Evolutionary conservation across 129 eudicot genomes (phyloP).

Genomic region (Helianthus tuberosus): DNA sequence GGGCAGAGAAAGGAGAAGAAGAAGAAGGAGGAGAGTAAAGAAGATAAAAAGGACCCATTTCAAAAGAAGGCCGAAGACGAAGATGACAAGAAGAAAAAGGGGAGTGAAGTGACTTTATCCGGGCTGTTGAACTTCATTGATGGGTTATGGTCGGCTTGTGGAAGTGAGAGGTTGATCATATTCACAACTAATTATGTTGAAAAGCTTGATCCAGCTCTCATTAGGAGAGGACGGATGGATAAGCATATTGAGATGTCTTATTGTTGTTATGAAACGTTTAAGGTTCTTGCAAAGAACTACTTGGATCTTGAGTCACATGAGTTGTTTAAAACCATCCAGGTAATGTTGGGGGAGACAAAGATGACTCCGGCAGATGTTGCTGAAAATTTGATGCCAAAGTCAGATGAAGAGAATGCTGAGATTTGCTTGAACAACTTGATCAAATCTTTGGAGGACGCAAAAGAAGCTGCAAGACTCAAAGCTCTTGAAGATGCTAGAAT

Average conservation of each 20-base stretch:
- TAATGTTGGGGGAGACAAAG: conserved; percentile 41
- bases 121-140: conserved; percentile 56
- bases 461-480: conserved; percentile 43
- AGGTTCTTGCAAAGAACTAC: conserved; percentile 53
- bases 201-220: conserved; percentile 68
- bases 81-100: conserved; percentile 30
- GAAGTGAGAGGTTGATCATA: conserved; percentile 52
- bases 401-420: conserved; percentile 42
- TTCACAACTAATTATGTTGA: conserved; percentile 57
- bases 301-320: conserved; percentile 42
- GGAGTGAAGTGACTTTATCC: conserved; percentile 49
- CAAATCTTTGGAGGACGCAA: conserved; percentile 40
- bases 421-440: conserved; percentile 40
- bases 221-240: conserved; percentile 63
- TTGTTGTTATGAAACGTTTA: conserved; percentile 56
- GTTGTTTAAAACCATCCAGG: conserved; percentile 29
- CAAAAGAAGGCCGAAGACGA: conserved; percentile 24
- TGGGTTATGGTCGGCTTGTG: conserved; percentile 65
- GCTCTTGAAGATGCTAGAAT: conserved; percentile 40
- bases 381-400: conserved; percentile 56
- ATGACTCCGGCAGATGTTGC: conserved; percentile 69
- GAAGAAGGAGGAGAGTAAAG: conserved; percentile 20
- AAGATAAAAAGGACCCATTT: conserved; percentile 18
- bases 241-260: conserved; percentile 52
- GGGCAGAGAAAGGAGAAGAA: conserved; percentile 47